Base-by-base conservation (phyloP, 768 basidiomycete species). In the Pleurotus ostreatus region DNA sequence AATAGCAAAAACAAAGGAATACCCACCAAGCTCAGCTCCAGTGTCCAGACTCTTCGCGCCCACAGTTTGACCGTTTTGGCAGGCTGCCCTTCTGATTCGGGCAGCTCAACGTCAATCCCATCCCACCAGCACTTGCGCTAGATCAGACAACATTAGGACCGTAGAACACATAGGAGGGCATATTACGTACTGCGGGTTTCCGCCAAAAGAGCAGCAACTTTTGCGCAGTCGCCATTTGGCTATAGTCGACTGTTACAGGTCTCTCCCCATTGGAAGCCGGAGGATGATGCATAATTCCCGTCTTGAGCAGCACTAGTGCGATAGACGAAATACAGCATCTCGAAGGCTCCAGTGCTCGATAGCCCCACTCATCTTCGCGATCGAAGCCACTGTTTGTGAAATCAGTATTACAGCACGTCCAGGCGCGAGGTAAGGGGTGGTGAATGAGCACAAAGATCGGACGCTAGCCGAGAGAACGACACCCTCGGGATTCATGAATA, bases 101-200 rank as follows among this genome's bases (percentile, higher is more conserved):
- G 83, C 43, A 98, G 67, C 54, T 97, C 91, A 16, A 96, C 85
- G 61, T 96, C 94, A 39, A 94, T 78, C 9, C 96, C 96, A 63
- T 99, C 97, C 97, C 97, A 99, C 97, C 97, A 99, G 73, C 96
- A 98, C 76, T 99, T 98, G 41, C 97, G 80, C 95, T 98, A 58
- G n/a, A 56, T 56, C 44, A 48, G 61, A 12, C 34, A 55, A 12
- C 8, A 55, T 59, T 48, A 60, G 43, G 43, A 53, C 20, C 59
- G 44, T 23, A 49, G 49, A 49, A 13, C 38, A 45, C 16, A 56
- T 55, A 44, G 16, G 16, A 49, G 20, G 39, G 45, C 60, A 58
- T 38, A 15, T 84, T 34, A 34, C 94, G 62, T 71, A 97, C 96
- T n/a, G 97, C 97, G 44, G 97, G 97, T 71, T 99, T 99, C 68